Conservation (phyloP, 352 stramenopile species). For the Pythium coloratum region DNA sequence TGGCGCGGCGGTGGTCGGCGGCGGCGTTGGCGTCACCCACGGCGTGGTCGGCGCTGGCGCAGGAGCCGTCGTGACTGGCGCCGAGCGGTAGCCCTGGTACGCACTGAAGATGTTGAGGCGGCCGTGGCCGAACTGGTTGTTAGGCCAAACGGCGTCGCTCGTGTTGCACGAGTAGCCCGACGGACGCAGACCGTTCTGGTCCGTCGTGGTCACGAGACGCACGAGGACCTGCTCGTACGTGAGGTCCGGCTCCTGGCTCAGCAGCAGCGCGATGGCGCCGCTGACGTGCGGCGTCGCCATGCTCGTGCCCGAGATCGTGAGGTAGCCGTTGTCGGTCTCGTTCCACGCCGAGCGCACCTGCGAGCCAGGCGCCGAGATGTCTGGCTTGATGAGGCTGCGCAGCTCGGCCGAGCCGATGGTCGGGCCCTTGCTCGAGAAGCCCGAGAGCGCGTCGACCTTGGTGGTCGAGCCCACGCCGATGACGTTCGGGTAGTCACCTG, state of each 20-base stretch:
- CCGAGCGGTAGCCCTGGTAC: neutral
- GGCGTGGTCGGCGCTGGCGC: neutral
- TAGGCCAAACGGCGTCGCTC: neutral
- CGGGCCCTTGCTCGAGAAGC: conserved; percentile 31
- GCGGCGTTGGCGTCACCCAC: neutral
- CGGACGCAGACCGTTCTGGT: conserved; percentile 2
- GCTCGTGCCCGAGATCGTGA: conserved; percentile 31
- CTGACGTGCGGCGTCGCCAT: conserved; percentile 29
- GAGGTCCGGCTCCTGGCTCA: conserved; percentile 16
- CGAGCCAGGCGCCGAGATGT: conserved; percentile 30
- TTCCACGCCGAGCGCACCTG: conserved; percentile 28
- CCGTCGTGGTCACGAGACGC: conserved; percentile 2
- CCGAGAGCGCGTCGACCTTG: conserved; percentile 22
- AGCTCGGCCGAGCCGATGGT: conserved; percentile 3
- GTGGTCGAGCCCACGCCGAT: conserved; percentile 12
- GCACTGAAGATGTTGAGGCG: neutral
- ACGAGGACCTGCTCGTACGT: conserved; percentile 11
- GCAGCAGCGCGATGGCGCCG: conserved; percentile 25
- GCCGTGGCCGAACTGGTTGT: neutral
- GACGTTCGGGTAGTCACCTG: conserved; percentile 23
- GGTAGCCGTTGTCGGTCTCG: conserved; percentile 24
- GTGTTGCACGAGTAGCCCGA: neutral
- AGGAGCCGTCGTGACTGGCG: neutral
- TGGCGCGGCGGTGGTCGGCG: neutral
- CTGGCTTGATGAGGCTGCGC: conserved; percentile 27